Evolutionary conservation across 352 stramenopile genomes (phyloP), one percentile per base, ranked within the genome.

Genomic region (Phytophthora aleatoria): DNA sequence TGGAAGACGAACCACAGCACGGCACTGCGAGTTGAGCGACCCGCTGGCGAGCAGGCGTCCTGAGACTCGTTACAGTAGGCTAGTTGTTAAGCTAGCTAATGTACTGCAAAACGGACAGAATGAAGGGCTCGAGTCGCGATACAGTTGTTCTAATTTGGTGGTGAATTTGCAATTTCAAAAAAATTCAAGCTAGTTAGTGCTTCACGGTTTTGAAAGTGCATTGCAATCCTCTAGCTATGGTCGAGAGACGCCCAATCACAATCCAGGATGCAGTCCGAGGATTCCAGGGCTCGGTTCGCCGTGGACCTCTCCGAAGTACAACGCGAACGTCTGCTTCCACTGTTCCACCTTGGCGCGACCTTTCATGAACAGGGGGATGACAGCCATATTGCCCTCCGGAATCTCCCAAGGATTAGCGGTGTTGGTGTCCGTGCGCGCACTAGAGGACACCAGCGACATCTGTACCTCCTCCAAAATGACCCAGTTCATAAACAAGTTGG

Each of bases 401-500:
- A 72, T 42, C 9, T 83, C 36, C 75, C 73, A 85, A 36, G 62
- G 36, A n/a, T 68, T 50, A 27, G 57, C 45, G 38, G 48, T 69
- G 26, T 71, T 73, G 54, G 85, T 58, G 44, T 87, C 78, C n/a
- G 61, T 81, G 59, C 76, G 73, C 54, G 67, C 48, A 11, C 59
- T 76, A 43, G 56, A 50, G 1, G 36, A 60, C 7, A 69, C 55
- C 2, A 65, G 20, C 8, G 43, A 61, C 7, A 30, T 56, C 47
- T 87, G 75, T n/a, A 58, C 48, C 4, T 81, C 57, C 43, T 81
- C 67, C 15, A 61, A 74, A 5, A 81, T 9, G 44, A 74, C 45
- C 76, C 79, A 88, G 72, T 85, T 88, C 61, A 85, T 59, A 41
- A 88, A 76, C 41, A 85, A 57, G 62, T 88, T 85, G 16, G 76